These are phyloP conservation scores for Tricholoma terreum DNA, from an alignment of 768 basidiomycete species.

Conservation along the genomic window DNA sequence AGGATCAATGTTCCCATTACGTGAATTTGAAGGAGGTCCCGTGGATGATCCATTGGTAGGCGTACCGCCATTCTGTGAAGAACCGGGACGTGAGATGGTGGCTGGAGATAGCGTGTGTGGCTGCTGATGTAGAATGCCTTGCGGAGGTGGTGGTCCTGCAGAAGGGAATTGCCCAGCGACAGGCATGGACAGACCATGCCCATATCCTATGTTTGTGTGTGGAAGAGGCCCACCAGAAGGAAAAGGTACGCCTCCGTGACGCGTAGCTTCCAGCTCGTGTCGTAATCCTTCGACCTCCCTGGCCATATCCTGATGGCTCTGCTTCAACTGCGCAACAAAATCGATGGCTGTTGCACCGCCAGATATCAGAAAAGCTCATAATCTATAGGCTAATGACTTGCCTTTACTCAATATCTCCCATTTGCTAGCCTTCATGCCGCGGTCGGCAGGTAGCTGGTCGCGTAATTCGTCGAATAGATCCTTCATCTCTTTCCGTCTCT, in stretches of 20 bases:
- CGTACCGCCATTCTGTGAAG: slow-evolving; percentile 58
- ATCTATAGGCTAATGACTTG: slow-evolving; percentile 30
- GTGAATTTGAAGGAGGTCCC: slow-evolving; percentile 24
- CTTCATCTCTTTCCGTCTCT: slow-evolving; percentile 98
- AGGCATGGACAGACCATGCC: slow-evolving; percentile 37
- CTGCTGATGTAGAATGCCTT: slow-evolving; percentile 36
- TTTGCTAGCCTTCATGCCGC: slow-evolving; percentile 95
- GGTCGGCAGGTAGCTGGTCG: slow-evolving; percentile 88
- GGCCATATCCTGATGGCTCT: slow-evolving; percentile 69
- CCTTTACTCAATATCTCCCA: slow-evolving; percentile 99
- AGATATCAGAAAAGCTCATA: slow-evolving; percentile 3
- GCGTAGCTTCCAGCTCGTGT: slow-evolving; percentile 67
- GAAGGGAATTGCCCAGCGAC: slow-evolving; percentile 44
- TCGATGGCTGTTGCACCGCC: slow-evolving; percentile 67
- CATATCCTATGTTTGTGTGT: slow-evolving; percentile 43
- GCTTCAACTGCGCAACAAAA: slow-evolving; percentile 78
- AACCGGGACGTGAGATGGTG: slow-evolving; percentile 52
- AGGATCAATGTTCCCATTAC: slow-evolving; percentile 42
- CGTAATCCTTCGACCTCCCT: slow-evolving; percentile 77
- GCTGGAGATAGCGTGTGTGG: slow-evolving; percentile 31
- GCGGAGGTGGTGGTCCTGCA: slow-evolving; percentile 28
- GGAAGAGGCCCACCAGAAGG: slow-evolving; percentile 47
- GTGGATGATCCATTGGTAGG: slow-evolving; percentile 34
- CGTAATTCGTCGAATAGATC: slow-evolving; percentile 95
- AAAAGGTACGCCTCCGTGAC: slow-evolving; percentile 56